Conservation (phyloP, 345 rosid species). For the Camelina neglecta region DNA sequence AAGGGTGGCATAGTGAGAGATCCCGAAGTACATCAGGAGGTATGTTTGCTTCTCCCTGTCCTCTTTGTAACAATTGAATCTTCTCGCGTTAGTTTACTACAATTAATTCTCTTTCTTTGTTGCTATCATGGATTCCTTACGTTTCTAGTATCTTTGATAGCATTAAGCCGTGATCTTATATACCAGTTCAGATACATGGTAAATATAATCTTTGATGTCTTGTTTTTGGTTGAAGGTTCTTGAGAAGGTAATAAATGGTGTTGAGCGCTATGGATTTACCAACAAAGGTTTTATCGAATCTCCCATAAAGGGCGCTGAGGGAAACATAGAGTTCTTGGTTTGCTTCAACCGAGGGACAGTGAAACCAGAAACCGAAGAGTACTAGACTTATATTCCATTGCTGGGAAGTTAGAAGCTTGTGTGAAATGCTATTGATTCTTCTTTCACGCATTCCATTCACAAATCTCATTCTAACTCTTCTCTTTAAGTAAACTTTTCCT, state of each 20-base stretch:
- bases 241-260: conserved; percentile 75
- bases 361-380: conserved; percentile 38
- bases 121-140: background rate
- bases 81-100: background rate
- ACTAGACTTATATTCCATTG: conserved; percentile 16
- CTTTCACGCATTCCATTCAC: conserved; percentile 24
- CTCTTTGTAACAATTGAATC: conserved; percentile 20
- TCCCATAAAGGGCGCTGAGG: conserved; percentile 92
- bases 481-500: background rate
- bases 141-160: background rate
- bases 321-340: conserved; percentile 86
- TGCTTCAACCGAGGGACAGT: conserved; percentile 57
- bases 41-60: conserved; percentile 36
- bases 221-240: conserved; percentile 64
- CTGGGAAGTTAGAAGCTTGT: background rate
- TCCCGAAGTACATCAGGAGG: conserved; percentile 90
- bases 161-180: background rate
- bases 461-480: background rate
- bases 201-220: conserved; percentile 6
- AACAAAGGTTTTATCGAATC: conserved; percentile 85
- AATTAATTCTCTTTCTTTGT: background rate
- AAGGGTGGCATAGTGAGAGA: conserved; percentile 95
- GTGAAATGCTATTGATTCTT: conserved; percentile 15
- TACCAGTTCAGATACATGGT: background rate
- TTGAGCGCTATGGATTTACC: conserved; percentile 70